phyloP scores from a whole-genome alignment of 2,329 filamentous ascomycete species.

The Botrytis aclada region DNA sequence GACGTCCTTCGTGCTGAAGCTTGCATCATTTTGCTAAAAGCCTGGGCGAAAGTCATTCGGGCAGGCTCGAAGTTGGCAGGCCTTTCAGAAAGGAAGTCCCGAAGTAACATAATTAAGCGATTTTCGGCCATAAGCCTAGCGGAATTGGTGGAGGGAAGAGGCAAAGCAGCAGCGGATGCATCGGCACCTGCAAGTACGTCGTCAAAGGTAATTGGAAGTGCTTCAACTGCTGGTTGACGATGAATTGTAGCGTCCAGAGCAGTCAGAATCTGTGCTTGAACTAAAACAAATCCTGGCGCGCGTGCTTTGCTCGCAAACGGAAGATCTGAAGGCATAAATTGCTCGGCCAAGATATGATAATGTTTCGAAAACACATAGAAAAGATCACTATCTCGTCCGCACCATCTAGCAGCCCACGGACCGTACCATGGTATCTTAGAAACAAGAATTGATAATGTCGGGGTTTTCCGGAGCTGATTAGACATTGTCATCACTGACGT shows the following conservation, averaged over 20 bases:
- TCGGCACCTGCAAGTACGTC: slow-evolving; percentile 61
- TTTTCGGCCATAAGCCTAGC: slow-evolving; percentile 68
- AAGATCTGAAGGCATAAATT: slow-evolving; percentile 51
- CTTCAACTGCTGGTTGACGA: slow-evolving; percentile 49
- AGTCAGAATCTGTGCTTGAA: slow-evolving; percentile 66
- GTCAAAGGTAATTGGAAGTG: slow-evolving; percentile 61
- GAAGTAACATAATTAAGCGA: slow-evolving; percentile 64
- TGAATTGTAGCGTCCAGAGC: slow-evolving; percentile 67
- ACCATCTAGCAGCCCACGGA: slow-evolving; percentile 68
- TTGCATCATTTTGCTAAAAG: slow-evolving; percentile 60
- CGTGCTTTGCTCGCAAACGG: slow-evolving; percentile 55
- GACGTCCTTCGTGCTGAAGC: slow-evolving; percentile 61
- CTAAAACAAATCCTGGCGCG: slow-evolving; percentile 57
- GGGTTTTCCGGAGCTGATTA: slow-evolving; percentile 53
- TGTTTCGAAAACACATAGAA: slow-evolving; percentile 73
- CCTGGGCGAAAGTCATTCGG: slow-evolving; percentile 59
- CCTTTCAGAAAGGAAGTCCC: slow-evolving; percentile 64
- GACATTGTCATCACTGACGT: slow-evolving; percentile 55
- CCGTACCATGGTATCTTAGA: slow-evolving; percentile 65
- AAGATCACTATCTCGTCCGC: slow-evolving; percentile 68
- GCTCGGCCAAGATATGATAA: slow-evolving; percentile 63
- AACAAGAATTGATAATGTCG: slow-evolving; percentile 54
- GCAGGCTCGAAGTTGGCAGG: slow-evolving; percentile 51
- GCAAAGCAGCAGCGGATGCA: slow-evolving; percentile 52
- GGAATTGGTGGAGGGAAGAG: slow-evolving; percentile 56